Base-by-base conservation (phyloP, 2,329 filamentous ascomycete species). In the Graphiopsis chlorocephala region DNA sequence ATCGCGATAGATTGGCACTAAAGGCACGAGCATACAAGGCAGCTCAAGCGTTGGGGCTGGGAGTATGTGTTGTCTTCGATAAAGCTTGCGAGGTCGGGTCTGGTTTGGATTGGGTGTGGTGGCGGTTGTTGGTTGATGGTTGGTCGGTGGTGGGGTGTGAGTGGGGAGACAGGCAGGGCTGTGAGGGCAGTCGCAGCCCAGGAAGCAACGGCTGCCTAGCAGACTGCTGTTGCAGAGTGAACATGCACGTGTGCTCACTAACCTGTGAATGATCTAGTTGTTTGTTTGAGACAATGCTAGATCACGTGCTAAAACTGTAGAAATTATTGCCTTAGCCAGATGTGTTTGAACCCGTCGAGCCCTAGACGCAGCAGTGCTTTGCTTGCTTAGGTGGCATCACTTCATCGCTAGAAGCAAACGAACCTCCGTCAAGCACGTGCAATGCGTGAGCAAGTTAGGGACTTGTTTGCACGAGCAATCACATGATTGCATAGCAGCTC, bases 11-110 rank as follows among this genome's bases (percentile, higher is more conserved):
- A 62, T 20, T 62, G 60, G 60, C 25, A 31, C 60, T 55, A 45
- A 28, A 25, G 60, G 45, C 58, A 61, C 48, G 25, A 53, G 60
- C 48, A 55, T 53, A 6, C 58, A 28, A 47, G 45, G 58, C 26
- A 61, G 50, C 4, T 29, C 25, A 29, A 28, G 25, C 50, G 50
- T 57, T 25, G 31, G 17, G 20, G 33, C 20, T 48, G 38, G 42
- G 20, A 10, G 45, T 50, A 31, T 31, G 26, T 61, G 29, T 50
- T 31, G 45, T 61, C 15, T 26, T 61, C 23, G 26, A 48, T 35
- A n/a, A 38, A 50, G 42, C 42, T 61, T 50, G 55, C 25, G 38
- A 45, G 17, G 4, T 45, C 7, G 15, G 25, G 50, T 45, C 7
- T 23, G 25, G 50, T 28, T n/a, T 28, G 50, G 5, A 10, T 15